Evolutionary conservation across 768 basidiomycete species (phyloP).

Genomic region (Pleurotus citrinopileatus): DNA sequence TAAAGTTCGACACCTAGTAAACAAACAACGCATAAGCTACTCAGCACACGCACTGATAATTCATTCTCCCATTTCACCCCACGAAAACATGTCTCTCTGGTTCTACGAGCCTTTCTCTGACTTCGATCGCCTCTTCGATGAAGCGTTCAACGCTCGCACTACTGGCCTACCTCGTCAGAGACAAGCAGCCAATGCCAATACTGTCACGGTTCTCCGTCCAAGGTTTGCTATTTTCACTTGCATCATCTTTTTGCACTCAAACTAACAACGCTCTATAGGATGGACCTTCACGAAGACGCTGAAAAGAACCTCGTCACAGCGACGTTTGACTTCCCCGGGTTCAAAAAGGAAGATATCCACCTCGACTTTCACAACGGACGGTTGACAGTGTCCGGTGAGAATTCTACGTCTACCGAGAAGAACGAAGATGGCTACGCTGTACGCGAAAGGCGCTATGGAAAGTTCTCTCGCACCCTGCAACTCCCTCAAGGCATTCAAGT

Average conservation of each 20-base stretch:
- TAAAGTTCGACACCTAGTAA: not conserved
- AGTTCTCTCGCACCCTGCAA: conserved; percentile 43
- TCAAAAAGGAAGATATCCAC: conserved; percentile 49
- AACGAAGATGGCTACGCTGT: conserved; percentile 40
- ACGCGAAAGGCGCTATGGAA: conserved; percentile 50
- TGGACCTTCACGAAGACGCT: conserved; percentile 54
- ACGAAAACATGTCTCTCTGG: conserved; percentile 15
- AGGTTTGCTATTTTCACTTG: not conserved
- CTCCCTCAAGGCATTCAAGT: conserved; percentile 57
- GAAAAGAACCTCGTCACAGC: conserved; percentile 51
- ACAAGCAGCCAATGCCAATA: conserved; percentile 16
- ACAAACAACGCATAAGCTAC: not conserved
- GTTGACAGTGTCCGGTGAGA: conserved; percentile 53
- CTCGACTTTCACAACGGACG: conserved; percentile 52
- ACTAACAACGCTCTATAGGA: conserved; percentile 29
- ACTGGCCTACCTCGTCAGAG: not conserved
- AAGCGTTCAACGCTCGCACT: conserved; percentile 25
- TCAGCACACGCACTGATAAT: not conserved
- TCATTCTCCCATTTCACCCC: not conserved
- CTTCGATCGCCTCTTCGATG: conserved; percentile 43
- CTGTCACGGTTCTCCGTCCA: not conserved
- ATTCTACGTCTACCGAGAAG: conserved; percentile 28
- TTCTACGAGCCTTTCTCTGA: conserved; percentile 41
- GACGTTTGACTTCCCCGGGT: conserved; percentile 57
- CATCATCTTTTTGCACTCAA: not conserved